Percentiles rank a stretch among this genome's conserved stretches.
Conservation (phyloP, 139 green algal genomes). For the Chlamydomonas eustigma region DNA sequence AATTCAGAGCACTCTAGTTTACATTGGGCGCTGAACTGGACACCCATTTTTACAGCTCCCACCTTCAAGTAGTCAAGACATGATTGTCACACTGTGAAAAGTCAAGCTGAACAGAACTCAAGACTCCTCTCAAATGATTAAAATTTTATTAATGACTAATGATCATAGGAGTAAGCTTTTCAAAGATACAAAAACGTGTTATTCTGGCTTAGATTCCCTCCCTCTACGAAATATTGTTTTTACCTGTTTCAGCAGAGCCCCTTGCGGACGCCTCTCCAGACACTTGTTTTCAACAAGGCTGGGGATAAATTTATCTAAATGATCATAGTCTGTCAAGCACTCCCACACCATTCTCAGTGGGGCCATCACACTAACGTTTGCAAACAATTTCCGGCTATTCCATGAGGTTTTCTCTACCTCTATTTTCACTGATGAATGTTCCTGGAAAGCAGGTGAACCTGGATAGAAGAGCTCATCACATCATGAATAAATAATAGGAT, state of each 20-base stretch:
- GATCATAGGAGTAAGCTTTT: background rate
- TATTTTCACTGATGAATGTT: too few relatives aligned
- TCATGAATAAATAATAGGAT: too few relatives aligned
- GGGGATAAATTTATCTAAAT: slow-evolving; percentile 61
- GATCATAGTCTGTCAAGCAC: slow-evolving; percentile 70
- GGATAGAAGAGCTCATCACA: too few relatives aligned
- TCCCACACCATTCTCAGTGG: slow-evolving; percentile 56
- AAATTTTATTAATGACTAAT: background rate
- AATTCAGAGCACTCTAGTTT: slow-evolving; percentile 69
- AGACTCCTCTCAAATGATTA: background rate
- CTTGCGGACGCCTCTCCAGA: slow-evolving; percentile 35
- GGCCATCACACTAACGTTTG: slow-evolving; percentile 45
- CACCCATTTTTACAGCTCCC: slow-evolving; percentile 68
- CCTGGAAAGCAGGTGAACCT: too few relatives aligned
- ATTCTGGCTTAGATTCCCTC: too few relatives aligned
- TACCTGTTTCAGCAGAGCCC: slow-evolving; percentile 47
- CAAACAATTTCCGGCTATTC: slow-evolving; percentile 59
- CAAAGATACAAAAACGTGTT: background rate
- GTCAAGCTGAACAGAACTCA: background rate
- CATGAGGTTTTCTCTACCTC: slow-evolving; percentile 47
- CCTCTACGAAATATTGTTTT: background rate
- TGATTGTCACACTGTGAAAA: too few relatives aligned
- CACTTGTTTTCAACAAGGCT: slow-evolving; percentile 71
- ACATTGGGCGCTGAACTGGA: slow-evolving; percentile 72
- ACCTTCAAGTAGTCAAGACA: slow-evolving; percentile 49